Percentiles rank a stretch among this genome's conserved stretches.
Conservation (phyloP, 148 eudicot genomes). For the Chenopodium album region DNA sequence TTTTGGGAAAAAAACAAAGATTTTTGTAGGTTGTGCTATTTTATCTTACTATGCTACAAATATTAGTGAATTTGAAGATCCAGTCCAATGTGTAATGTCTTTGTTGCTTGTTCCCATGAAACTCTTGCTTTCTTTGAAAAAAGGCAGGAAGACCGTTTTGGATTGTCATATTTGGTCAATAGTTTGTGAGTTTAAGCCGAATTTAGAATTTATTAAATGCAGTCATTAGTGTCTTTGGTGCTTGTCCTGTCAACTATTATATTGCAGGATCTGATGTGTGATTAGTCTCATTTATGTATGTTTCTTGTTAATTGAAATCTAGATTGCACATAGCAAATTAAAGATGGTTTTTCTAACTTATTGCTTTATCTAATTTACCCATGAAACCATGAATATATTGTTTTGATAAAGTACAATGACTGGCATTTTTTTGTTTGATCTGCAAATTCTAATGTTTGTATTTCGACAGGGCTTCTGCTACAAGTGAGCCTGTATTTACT, state of each 20-base stretch:
- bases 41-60: not conserved
- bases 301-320: not conserved
- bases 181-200: not conserved
- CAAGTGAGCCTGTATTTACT: constrained; percentile 60
- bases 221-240: not conserved
- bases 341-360: not conserved
- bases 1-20: not conserved
- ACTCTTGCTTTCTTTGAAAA: not conserved
- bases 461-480: constrained; percentile 54
- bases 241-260: not conserved
- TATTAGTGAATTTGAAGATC: not conserved
- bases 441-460: not conserved
- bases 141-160: not conserved
- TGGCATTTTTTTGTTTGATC: not conserved
- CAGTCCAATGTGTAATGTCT: not conserved
- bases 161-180: not conserved
- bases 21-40: not conserved
- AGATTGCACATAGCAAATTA: not conserved
- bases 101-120: not conserved
- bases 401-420: not conserved
- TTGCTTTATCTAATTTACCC: not conserved
- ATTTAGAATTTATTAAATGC: not conserved
- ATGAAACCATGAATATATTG: no score
- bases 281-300: not conserved
- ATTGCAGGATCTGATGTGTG: not conserved